These are phyloP conservation scores for Tilletia indica DNA, from an alignment of 1,284 basidiomycete species.

Conservation along the genomic window DNA sequence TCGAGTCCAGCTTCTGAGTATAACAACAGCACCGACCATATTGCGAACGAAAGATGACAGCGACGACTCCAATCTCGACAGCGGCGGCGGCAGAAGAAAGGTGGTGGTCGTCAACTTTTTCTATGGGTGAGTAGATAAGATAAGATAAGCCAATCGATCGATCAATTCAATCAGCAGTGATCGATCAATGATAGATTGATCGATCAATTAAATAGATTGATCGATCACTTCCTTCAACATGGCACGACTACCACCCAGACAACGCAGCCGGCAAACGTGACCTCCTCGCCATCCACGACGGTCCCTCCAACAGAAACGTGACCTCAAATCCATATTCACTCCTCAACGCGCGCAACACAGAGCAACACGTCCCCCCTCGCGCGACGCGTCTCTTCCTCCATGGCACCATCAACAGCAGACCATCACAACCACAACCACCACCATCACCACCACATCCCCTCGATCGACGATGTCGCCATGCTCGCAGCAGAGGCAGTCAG, in stretches of 20 bases:
- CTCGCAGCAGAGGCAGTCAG: slow-evolving; percentile 15
- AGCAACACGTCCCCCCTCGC: not conserved
- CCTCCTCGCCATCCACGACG: not conserved
- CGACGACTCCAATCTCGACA: no score
- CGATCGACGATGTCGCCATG: slow-evolving; percentile 6
- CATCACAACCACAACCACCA: not conserved
- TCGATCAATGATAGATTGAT: no score
- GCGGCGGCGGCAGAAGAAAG: no score
- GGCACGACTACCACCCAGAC: not conserved
- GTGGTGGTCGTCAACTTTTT: no score
- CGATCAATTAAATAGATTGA: no score
- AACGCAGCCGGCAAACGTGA: not conserved
- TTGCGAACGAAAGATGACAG: no score
- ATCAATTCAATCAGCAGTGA: no score
- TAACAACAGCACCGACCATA: no score
- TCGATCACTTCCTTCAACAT: no score
- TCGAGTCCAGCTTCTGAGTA: no score
- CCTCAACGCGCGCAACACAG: not conserved
- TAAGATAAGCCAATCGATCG: no score
- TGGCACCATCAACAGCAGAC: not conserved
- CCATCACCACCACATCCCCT: not conserved
- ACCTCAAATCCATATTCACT: not conserved
- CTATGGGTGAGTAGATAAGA: no score
- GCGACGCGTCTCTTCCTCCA: not conserved
- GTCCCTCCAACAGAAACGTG: not conserved